phyloP scores from a whole-genome alignment of 345 rosid species.

The Brassica rapa region DNA sequence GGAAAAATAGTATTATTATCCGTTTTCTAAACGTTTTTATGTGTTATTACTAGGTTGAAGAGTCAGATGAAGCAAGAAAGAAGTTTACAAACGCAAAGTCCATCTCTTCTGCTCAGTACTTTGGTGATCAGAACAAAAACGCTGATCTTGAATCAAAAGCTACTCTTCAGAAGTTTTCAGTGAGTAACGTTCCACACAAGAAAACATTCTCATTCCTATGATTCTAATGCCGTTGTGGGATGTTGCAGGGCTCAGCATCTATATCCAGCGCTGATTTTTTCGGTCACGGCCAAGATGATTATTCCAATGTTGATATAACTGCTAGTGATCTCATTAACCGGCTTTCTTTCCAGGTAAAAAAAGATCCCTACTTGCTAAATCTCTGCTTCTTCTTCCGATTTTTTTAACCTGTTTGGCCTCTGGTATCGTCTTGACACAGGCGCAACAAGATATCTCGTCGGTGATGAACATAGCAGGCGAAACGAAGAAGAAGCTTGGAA shows the following conservation, averaged over 20 bases:
- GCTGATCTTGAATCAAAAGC: constrained; percentile 71
- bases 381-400: not conserved
- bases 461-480: constrained; percentile 94
- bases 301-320: constrained; percentile 67
- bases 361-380: not conserved
- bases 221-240: constrained; percentile 6
- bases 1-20: too few relatives aligned
- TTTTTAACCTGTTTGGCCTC: not conserved
- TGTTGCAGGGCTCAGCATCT: constrained; percentile 73
- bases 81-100: constrained; percentile 97
- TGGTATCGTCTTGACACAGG: constrained; percentile 50
- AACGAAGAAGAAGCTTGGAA: constrained; percentile 91
- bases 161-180: constrained; percentile 91
- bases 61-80: constrained; percentile 96
- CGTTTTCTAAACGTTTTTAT: not conserved
- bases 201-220: not conserved
- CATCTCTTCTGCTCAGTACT: constrained; percentile 91
- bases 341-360: constrained; percentile 85
- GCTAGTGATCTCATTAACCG: constrained; percentile 89
- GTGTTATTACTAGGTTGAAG: constrained; percentile 57
- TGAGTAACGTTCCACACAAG: constrained; percentile 40
- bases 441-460: constrained; percentile 89
- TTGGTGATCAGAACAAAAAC: constrained; percentile 69
- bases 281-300: constrained; percentile 58
- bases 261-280: constrained; percentile 97